phyloP scores from a whole-genome alignment of 495 filamentous ascomycete species.

The Parmelia sp. region DNA sequence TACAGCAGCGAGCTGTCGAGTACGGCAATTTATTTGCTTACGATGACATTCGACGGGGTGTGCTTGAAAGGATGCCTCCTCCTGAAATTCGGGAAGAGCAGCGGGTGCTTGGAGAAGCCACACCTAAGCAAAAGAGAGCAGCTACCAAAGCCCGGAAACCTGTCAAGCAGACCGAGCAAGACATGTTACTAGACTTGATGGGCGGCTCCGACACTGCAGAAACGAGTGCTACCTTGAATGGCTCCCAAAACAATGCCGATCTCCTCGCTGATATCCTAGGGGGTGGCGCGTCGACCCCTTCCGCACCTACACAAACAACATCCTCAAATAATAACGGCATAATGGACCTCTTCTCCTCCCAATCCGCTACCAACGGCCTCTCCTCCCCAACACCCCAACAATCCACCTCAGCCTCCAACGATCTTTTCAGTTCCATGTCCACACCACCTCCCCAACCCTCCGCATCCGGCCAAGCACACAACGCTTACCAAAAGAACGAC shows the following conservation, averaged over 20 bases:
- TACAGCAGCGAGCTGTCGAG: slow-evolving; percentile 92
- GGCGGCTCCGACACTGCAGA: slow-evolving; percentile 62
- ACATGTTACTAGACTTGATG: slow-evolving; percentile 88
- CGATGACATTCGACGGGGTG: slow-evolving; percentile 80
- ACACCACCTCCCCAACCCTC: slow-evolving; percentile 44
- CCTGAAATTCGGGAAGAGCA: slow-evolving; percentile 95
- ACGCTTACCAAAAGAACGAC: slow-evolving; percentile 79
- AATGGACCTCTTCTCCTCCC: slow-evolving; percentile 71
- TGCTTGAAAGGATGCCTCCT: slow-evolving; percentile 94
- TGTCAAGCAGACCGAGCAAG: slow-evolving; percentile 77
- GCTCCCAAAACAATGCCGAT: slow-evolving; percentile 72
- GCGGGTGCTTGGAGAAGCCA: slow-evolving; percentile 76
- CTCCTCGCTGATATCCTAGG: slow-evolving; percentile 77
- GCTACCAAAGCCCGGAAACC: slow-evolving; percentile 65
- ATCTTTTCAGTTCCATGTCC: slow-evolving; percentile 41
- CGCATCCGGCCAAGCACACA: slow-evolving; percentile 43
- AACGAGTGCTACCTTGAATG: slow-evolving; percentile 35
- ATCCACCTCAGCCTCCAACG: slow-evolving; percentile 41
- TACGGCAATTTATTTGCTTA: slow-evolving; percentile 89
- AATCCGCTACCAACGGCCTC: slow-evolving; percentile 39
- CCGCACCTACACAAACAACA: slow-evolving; percentile 37
- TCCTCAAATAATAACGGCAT: slow-evolving; percentile 69
- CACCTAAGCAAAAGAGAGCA: slow-evolving; percentile 63
- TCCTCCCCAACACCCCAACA: slow-evolving; percentile 35
- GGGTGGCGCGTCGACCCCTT: slow-evolving; percentile 49